Evolutionary conservation across 768 basidiomycete genomes (phyloP), one percentile per base, ranked within the genome.

Genomic region (Lentinula guzmanii): DNA sequence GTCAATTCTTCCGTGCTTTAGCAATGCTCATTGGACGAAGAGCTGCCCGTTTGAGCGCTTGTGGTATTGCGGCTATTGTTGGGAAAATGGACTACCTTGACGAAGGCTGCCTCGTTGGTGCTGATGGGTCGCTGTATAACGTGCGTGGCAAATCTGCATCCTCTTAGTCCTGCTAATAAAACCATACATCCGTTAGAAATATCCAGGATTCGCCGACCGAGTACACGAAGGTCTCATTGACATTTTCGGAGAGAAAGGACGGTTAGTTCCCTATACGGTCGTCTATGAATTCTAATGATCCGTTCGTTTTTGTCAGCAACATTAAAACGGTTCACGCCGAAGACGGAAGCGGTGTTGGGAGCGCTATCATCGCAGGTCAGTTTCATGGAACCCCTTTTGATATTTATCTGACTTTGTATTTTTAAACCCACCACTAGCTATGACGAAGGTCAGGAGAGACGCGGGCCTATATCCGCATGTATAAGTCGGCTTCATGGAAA

Each of bases 41-140:
- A 21, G 93, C 96, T 0, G 97, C 96, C 10, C 80, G 96, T 18
- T 75, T 98, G 42, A 94, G 91, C 43, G 86, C 96, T 0, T 99
- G 96, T 69, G 96, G 97, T 64, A 98, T 99, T 67, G 96, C 95
- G 2, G 91, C 97, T 9, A 91, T 99, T 68, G 96, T 95, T 58
- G 86, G 87, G 75, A 97, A 93, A 81, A 95, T 91, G 86, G 91
- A 88, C 0, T 93, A 93, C 68, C 78, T 98, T 3, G 95, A 98
- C 16, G 87, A 95, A 64, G 93, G 91, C 0, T 95, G 95, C 70
- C 75, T 81, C 2, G 92, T 96, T 18, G 95, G 92, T 50, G 93
- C 93, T 1, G 96, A 98, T 70, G 96, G 96, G 3, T 91, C 88
- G n/a, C 73, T 98, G 67, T 98, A 98, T 75, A 96, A 95, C 68